These are phyloP conservation scores for Melampsora larici-populina DNA, from an alignment of 1,284 basidiomycete species.

Conservation along the genomic window DNA sequence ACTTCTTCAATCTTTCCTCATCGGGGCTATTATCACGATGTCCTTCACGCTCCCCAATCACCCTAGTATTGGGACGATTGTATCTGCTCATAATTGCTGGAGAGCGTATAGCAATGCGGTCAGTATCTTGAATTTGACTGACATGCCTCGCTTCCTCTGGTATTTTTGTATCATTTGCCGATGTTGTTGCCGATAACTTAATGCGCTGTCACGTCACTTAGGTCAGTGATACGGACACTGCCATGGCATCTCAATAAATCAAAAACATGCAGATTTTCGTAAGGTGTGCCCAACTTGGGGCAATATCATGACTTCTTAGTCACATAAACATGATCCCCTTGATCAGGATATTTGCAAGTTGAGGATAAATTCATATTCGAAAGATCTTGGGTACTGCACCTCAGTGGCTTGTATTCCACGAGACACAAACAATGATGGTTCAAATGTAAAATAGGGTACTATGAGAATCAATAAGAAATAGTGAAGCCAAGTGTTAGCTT, in stretches of 20 bases:
- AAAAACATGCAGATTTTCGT: not conserved
- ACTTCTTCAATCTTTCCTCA: not conserved
- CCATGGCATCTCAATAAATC: conserved; percentile 18
- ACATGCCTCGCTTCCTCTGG: conserved; percentile 2
- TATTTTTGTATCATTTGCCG: not conserved
- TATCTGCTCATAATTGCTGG: not conserved
- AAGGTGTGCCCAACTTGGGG: no score
- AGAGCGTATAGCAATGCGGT: not conserved
- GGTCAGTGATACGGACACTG: conserved; percentile 31
- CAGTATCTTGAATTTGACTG: not conserved
- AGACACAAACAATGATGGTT: no score
- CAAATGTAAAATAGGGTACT: no score
- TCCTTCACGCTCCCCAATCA: not conserved
- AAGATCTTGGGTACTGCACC: no score
- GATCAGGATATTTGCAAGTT: no score
- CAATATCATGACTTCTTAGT: no score
- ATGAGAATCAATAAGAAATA: no score
- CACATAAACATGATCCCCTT: no score
- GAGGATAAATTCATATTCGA: no score
- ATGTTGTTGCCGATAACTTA: not conserved
- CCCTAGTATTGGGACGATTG: no score
- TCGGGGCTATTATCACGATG: not conserved
- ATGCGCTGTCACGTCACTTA: not conserved
- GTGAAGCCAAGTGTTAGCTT: no score
- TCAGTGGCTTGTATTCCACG: no score